These are phyloP conservation scores for Diutina neorugosa DNA, from an alignment of 1,139 yeast genomes.

Conservation along the genomic window DNA sequence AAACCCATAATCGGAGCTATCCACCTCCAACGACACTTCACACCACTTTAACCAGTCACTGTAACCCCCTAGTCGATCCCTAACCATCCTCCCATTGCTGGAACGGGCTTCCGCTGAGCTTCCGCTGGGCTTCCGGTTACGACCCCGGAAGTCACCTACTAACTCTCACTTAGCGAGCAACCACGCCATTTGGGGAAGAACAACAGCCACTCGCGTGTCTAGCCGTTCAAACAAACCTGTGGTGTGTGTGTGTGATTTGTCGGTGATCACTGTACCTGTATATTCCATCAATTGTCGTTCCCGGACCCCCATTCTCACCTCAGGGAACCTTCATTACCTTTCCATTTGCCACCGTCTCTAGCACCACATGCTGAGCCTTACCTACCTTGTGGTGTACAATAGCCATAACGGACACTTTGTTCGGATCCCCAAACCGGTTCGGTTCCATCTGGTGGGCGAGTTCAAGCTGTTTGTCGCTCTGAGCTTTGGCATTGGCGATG, in stretches of 20 bases:
- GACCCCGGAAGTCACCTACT: background rate
- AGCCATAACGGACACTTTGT: slow-evolving; percentile 26
- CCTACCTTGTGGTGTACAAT: slow-evolving; percentile 25
- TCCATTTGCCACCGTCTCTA: background rate
- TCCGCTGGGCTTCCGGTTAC: background rate
- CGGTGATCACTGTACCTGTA: background rate
- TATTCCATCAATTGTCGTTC: background rate
- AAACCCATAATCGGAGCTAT: too few species aligned
- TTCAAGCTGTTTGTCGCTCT: slow-evolving; percentile 12
- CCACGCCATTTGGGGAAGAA: background rate
- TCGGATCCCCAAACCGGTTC: slow-evolving; percentile 30
- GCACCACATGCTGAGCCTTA: slow-evolving; percentile 4
- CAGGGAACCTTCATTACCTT: too few species aligned
- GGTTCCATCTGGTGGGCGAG: slow-evolving; percentile 21
- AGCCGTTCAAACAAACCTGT: background rate
- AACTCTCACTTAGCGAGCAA: background rate
- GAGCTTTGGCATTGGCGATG: slow-evolving; percentile 10
- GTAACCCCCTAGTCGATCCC: too few species aligned
- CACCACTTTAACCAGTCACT: too few species aligned
- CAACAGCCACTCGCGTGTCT: background rate
- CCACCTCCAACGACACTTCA: too few species aligned
- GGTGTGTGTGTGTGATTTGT: background rate
- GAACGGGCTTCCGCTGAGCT: too few species aligned
- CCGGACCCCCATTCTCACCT: background rate
- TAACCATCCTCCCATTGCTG: too few species aligned